phyloP scores from a whole-genome alignment of 192 early-diverging fungal genomes.

The Physocladia obscura region DNA sequence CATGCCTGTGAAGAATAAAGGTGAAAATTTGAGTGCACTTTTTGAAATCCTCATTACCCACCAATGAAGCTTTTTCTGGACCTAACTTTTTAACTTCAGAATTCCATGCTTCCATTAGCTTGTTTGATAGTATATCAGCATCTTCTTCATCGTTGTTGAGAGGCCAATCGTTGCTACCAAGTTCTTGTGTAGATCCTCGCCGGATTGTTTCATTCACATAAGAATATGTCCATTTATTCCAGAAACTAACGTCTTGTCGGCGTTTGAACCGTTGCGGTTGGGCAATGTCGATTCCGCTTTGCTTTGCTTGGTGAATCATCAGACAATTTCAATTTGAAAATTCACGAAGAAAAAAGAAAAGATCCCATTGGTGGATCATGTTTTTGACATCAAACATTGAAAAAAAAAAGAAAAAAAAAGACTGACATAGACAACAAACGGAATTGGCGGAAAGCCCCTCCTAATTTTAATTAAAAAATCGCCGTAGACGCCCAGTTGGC shows the following conservation, averaged over 20 bases:
- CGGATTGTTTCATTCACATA: conserved; percentile 39
- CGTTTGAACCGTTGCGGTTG: conserved; percentile 10
- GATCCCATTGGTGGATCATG: no score
- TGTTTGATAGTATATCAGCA: conserved; percentile 21
- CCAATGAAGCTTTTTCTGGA: conserved; percentile 3
- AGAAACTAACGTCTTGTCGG: conserved; percentile 8
- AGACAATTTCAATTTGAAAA: no score
- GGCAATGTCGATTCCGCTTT: no score
- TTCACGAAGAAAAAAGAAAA: no score
- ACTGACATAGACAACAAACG: no score
- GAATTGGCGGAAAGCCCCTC: no score
- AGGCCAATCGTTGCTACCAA: conserved; percentile 33
- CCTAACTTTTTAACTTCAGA: conserved; percentile 9
- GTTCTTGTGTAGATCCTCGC: conserved; percentile 29
- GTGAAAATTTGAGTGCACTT: neutral
- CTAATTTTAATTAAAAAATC: no score
- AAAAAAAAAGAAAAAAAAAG: no score
- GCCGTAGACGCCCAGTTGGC: no score
- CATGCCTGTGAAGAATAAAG: neutral
- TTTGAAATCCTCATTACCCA: neutral
- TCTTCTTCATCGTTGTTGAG: conserved; percentile 34
- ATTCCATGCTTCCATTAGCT: conserved; percentile 28
- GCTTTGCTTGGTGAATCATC: no score
- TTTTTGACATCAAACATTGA: no score
- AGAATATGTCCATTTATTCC: conserved; percentile 28